Base-by-base conservation (phyloP, 768 basidiomycete genomes). In the Collybia sp. region DNA sequence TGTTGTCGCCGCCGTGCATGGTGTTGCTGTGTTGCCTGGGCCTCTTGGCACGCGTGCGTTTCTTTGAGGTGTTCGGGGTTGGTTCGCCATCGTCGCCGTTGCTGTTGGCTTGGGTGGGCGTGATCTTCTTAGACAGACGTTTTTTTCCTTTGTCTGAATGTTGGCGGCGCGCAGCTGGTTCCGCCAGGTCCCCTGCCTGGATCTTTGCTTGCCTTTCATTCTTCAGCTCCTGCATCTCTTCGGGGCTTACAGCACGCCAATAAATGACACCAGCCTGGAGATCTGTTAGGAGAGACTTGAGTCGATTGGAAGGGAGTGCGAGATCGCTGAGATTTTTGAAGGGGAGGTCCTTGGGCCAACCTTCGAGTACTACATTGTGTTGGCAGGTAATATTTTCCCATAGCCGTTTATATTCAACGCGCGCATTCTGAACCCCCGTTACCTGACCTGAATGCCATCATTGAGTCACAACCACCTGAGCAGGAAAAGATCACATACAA, bases 391-490 rank as follows among this genome's bases (percentile, higher is more conserved):
- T 18, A 31, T 54, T 49, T 3, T 18, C 13, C 53, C 48, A 52
- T 36, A 52, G 49, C 6, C 32, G 44, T 41, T 42, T 48, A 40
- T 45, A 54, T 43, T 52, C 39, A 51, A 54, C 52, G 12, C 38
- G 12, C 10, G 40, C 52, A 3, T 30, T 46, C 2, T 19, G 34
- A 37, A 43, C 31, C 36, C 40, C 36, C 12, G 42, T 44, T 25
- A 48, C 35, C n/a, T 19, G 12, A 5, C 42, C 50, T 51, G 43
- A 25, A 25, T 4, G 19, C 20, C 15, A 40, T 40, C n/a, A n/a
- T 8, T 34, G 8, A n/a, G n/a, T n/a, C n/a, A n/a, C n/a, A n/a
- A n/a, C n/a, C n/a, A n/a, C n/a, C n/a, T n/a, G n/a, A n/a, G n/a
- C 18, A 15, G 18, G 51, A 42, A 19, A 51, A 25, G 25, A 25